Conservation (phyloP, 1,139 yeast genomes). For the Hemisphaericaspora xylofermentans region DNA sequence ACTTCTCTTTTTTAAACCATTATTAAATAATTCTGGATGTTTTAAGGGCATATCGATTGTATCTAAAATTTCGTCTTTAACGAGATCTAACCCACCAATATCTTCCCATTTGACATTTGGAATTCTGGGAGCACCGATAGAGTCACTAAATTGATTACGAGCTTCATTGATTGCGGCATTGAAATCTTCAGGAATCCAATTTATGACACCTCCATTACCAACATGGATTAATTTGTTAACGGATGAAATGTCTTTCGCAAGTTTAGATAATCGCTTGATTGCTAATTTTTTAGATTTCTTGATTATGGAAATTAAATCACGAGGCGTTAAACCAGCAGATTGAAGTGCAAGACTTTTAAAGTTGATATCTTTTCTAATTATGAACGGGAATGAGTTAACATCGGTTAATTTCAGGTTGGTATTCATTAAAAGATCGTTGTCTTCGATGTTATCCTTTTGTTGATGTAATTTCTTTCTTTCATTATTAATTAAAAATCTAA, state of each 20-base stretch:
- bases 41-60: conserved; percentile 95
- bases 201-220: conserved; percentile 55
- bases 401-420: conserved; percentile 16
- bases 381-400: conserved; percentile 23
- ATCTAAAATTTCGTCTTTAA: conserved; percentile 88
- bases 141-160: conserved; percentile 82
- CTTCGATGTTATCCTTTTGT: conserved; percentile 4
- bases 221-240: conserved; percentile 30
- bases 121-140: conserved; percentile 95
- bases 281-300: conserved; percentile 63
- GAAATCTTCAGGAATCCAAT: conserved; percentile 63
- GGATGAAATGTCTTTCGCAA: conserved; percentile 19
- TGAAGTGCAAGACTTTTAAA: conserved; percentile 67
- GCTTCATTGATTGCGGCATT: conserved; percentile 77
- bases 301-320: conserved; percentile 74
- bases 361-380: conserved; percentile 54
- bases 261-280: conserved; percentile 43
- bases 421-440: neutral
- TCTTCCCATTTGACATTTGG: conserved; percentile 96
- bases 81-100: conserved; percentile 86
- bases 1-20: conserved; percentile 88
- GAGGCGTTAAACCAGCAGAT: conserved; percentile 90
- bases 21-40: conserved; percentile 83
- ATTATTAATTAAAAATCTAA: conserved; percentile 45
- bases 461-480: conserved; percentile 15